These are phyloP conservation scores for Quercus wislizeni DNA, from an alignment of 306 rosid genomes.

Conservation along the genomic window DNA sequence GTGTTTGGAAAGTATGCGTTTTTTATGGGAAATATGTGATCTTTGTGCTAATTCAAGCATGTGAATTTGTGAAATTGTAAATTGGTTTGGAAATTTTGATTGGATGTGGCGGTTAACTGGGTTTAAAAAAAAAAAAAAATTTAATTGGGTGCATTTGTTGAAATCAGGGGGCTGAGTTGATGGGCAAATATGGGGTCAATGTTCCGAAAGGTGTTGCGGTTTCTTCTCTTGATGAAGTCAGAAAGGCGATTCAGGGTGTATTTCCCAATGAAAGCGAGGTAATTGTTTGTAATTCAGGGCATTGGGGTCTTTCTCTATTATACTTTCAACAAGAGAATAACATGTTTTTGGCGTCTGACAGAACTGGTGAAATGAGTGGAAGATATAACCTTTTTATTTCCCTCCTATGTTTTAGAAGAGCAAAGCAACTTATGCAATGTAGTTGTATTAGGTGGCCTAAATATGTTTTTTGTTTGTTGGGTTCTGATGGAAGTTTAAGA, in stretches of 20 bases:
- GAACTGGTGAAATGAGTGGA: background rate
- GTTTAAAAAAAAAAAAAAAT: background rate
- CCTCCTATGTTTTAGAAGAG: background rate
- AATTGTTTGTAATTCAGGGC: background rate
- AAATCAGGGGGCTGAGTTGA: constrained; percentile 86
- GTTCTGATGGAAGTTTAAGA: background rate
- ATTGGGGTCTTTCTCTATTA: background rate
- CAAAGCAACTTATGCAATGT: background rate
- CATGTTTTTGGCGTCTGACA: background rate
- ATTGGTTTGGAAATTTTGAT: background rate
- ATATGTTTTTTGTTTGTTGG: background rate
- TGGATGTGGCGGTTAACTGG: background rate
- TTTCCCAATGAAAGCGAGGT: constrained; percentile 67
- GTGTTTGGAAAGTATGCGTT: too few species aligned
- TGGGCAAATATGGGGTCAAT: constrained; percentile 84
- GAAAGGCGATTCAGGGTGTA: constrained; percentile 46
- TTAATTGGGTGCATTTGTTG: background rate
- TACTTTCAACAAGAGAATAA: background rate
- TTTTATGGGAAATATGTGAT: background rate
- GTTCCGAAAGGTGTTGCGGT: constrained; percentile 59
- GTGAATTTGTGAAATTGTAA: background rate
- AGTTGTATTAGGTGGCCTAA: background rate
- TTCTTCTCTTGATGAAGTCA: constrained; percentile 43
- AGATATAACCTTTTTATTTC: background rate
- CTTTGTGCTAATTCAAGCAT: background rate